Conservation (phyloP, 2,329 filamentous ascomycete genomes). For the Paraconiothyrium brasiliense region DNA sequence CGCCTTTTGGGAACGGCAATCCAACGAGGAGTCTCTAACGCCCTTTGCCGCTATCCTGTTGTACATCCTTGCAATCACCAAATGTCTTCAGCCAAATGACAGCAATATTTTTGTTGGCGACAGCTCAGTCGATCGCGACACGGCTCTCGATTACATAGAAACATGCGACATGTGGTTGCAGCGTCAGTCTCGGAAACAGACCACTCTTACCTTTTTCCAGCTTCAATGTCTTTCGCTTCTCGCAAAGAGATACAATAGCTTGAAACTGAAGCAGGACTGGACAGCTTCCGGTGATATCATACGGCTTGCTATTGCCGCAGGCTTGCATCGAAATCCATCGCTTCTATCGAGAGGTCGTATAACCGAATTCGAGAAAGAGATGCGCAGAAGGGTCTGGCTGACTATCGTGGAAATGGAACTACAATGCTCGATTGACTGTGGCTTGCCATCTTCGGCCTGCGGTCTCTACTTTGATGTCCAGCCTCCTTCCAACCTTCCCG, state of each 20-base stretch:
- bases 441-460: slow-evolving; percentile 58
- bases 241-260: slow-evolving; percentile 60
- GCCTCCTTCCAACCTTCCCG: slow-evolving; percentile 60
- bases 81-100: slow-evolving; percentile 44
- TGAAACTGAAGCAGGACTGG: slow-evolving; percentile 65
- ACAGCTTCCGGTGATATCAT: slow-evolving; percentile 60
- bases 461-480: slow-evolving; percentile 60
- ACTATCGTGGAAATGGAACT: slow-evolving; percentile 67
- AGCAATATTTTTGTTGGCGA: slow-evolving; percentile 53
- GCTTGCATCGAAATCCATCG: slow-evolving; percentile 61
- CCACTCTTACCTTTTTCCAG: slow-evolving; percentile 61
- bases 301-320: slow-evolving; percentile 62
- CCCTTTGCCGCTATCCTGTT: slow-evolving; percentile 54
- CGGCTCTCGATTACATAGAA: slow-evolving; percentile 50
- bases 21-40: slow-evolving; percentile 33
- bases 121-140: slow-evolving; percentile 53
- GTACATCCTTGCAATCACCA: slow-evolving; percentile 51
- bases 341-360: slow-evolving; percentile 45
- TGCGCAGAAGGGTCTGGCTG: slow-evolving; percentile 66
- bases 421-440: slow-evolving; percentile 64
- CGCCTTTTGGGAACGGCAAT: slow-evolving; percentile 54
- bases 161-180: slow-evolving; percentile 55
- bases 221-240: slow-evolving; percentile 61
- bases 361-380: slow-evolving; percentile 59
- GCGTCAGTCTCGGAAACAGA: slow-evolving; percentile 62